These are phyloP conservation scores for Gaillardinia entomophila DNA, from an alignment of 805 yeast species.

Conservation along the genomic window DNA sequence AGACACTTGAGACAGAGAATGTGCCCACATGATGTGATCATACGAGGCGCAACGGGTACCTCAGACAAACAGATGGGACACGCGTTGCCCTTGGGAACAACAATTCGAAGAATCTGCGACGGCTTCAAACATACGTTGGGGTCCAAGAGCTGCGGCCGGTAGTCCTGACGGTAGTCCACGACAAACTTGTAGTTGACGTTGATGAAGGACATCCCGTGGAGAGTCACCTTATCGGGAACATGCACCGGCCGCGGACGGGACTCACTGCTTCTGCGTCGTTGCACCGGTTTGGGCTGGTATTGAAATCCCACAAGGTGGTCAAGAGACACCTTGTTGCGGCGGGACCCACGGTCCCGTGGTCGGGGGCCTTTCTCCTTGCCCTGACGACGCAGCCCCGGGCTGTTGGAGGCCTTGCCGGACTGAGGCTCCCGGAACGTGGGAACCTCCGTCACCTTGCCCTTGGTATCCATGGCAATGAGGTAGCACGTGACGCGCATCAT, in stretches of 20 bases:
- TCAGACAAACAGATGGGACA: conserved; percentile 92
- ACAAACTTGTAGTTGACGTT: conserved; percentile 83
- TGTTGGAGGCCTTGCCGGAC: too few relatives aligned
- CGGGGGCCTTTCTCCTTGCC: too few relatives aligned
- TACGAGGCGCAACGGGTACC: conserved; percentile 84
- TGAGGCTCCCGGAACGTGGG: too few relatives aligned
- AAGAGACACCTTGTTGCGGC: conserved; percentile 47
- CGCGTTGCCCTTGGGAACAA: conserved; percentile 68
- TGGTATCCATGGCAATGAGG: too few relatives aligned
- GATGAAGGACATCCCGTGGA: conserved; percentile 63
- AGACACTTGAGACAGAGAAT: conserved; percentile 81
- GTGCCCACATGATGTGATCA: conserved; percentile 90
- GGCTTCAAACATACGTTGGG: conserved; percentile 71
- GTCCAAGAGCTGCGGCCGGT: conserved; percentile 54
- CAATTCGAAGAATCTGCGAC: conserved; percentile 58
- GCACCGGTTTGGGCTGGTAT: conserved; percentile 16
- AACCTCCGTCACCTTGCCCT: too few relatives aligned
- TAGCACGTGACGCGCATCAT: too few relatives aligned
- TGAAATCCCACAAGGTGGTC: conserved; percentile 60
- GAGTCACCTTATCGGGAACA: conserved; percentile 31
- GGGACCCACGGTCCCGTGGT: too few relatives aligned
- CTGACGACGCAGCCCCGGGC: too few relatives aligned
- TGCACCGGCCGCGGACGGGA: background rate
- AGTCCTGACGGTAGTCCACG: conserved; percentile 58
- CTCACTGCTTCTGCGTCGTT: conserved; percentile 7